Evolutionary conservation across 768 basidiomycete genomes (phyloP).

Genomic region (Termitomyces sp.): DNA sequence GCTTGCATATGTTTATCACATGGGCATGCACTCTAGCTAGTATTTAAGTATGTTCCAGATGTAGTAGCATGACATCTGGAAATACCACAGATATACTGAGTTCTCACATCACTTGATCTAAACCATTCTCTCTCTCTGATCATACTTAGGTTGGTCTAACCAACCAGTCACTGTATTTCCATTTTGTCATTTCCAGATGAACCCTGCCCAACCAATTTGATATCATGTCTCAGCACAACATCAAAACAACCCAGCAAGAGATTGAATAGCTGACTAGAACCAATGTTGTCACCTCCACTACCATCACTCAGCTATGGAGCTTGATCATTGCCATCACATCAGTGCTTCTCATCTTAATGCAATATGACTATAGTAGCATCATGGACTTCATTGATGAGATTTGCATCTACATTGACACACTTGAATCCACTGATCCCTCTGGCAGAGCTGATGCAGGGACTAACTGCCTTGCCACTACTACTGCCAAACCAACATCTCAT

Average conservation of each 20-base stretch:
- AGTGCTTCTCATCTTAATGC: no score
- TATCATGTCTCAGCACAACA: not conserved
- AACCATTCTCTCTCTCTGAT: not conserved
- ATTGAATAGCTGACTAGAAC: not conserved
- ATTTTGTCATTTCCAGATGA: not conserved
- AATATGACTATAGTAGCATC: not conserved
- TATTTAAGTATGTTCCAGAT: not conserved
- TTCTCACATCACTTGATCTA: not conserved
- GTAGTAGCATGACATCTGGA: not conserved
- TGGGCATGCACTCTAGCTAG: no score
- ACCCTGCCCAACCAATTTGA: not conserved
- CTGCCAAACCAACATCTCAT: no score
- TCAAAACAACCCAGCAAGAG: not conserved
- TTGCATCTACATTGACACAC: no score
- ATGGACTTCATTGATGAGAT: not conserved
- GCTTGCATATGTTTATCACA: no score
- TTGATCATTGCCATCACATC: no score
- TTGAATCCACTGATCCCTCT: not conserved
- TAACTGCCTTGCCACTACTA: not conserved
- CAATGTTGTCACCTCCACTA: no score
- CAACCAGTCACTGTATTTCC: not conserved
- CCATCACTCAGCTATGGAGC: no score
- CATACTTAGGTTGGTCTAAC: not conserved
- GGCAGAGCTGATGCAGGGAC: not conserved
- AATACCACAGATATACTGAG: not conserved